Conservation (phyloP, 495 filamentous ascomycete species). For the Penicillium taxi region DNA sequence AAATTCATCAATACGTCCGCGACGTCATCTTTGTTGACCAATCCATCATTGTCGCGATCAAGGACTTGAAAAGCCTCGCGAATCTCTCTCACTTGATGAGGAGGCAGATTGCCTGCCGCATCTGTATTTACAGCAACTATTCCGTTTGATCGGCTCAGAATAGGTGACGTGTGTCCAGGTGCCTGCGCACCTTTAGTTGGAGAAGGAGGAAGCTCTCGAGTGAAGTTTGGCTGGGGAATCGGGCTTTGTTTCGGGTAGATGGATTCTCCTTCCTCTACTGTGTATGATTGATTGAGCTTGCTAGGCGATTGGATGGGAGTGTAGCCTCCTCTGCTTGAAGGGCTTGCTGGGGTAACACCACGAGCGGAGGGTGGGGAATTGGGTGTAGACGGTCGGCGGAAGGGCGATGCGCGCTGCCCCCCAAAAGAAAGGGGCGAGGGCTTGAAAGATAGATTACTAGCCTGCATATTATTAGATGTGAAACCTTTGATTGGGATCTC, state of each 20-base stretch:
- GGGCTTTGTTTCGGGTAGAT: conserved; percentile 22
- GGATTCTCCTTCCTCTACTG: conserved; percentile 32
- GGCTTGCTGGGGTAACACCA: conserved; percentile 36
- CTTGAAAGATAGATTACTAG: conserved; percentile 51
- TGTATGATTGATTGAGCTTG: conserved; percentile 43
- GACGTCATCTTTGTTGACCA: conserved; percentile 68
- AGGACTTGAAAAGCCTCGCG: conserved; percentile 82
- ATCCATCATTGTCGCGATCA: conserved; percentile 71
- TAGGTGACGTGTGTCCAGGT: conserved; percentile 21
- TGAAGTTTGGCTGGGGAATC: conserved; percentile 35
- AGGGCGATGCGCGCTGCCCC: conserved; percentile 65
- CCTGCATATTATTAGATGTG: conserved; percentile 13
- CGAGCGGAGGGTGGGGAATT: conserved; percentile 38
- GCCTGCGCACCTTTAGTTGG: conserved; percentile 35
- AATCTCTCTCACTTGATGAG: conserved; percentile 63
- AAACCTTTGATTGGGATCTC: neutral
- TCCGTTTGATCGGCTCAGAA: conserved; percentile 20
- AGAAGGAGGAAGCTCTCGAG: conserved; percentile 34
- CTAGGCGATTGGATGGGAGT: conserved; percentile 40
- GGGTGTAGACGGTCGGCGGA: conserved; percentile 53
- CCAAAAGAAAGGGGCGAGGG: conserved; percentile 64
- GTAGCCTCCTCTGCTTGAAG: conserved; percentile 35
- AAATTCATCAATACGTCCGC: conserved; percentile 71
- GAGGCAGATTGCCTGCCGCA: conserved; percentile 54
- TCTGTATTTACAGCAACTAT: conserved; percentile 29